Base-by-base conservation (phyloP, 768 basidiomycete species). In the Holtermanniella nyarrowii region DNA sequence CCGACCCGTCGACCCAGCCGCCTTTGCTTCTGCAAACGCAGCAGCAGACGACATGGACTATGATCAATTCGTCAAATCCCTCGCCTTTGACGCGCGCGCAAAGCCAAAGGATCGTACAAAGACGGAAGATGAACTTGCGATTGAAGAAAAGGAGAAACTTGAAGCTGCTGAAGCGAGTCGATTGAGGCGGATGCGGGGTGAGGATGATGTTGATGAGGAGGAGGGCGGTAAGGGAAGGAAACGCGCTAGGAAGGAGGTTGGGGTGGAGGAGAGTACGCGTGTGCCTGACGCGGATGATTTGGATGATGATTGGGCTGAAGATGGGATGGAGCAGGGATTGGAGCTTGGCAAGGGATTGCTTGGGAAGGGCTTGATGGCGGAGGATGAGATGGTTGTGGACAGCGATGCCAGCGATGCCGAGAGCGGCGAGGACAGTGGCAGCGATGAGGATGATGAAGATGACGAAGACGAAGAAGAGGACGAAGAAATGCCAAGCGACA, bases 91-190 rank as follows among this genome's bases (percentile, higher is more conserved):
- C 53, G 82, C 86, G 60, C 80, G 95, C 1, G 86, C 95, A 2
- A 87, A 90, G 57, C 86, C 95, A 0, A 95, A 88, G 66, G 86
- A 99, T 68, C 75, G 95, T 50, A 90, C 88, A 24, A 96, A 95
- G 75, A 96, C 91, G 0, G 93, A 95, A 62, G 89, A 96, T 62
- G 95, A 99, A 64, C 62, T 89, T 24, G 91, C 90, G 3, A 53
- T 84, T 54, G 89, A 93, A 55, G 86, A 85, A 64, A 90, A 88
- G 61, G 85, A 86, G 59, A 77, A 79, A 3, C 72, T 99, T 49
- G 86, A 91, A 72, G 84, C 82, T 69, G 86, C 87, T 1, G 95
- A 99, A 73, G 76, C 78, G 60, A 78, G 76, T 57, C 77, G 95
- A 24, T 69, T 83, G 44, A 75, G 81, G 60, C 80, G 95, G 21